Conservation (phyloP, 2,329 filamentous ascomycete species). For the Lithohypha guttulata region DNA sequence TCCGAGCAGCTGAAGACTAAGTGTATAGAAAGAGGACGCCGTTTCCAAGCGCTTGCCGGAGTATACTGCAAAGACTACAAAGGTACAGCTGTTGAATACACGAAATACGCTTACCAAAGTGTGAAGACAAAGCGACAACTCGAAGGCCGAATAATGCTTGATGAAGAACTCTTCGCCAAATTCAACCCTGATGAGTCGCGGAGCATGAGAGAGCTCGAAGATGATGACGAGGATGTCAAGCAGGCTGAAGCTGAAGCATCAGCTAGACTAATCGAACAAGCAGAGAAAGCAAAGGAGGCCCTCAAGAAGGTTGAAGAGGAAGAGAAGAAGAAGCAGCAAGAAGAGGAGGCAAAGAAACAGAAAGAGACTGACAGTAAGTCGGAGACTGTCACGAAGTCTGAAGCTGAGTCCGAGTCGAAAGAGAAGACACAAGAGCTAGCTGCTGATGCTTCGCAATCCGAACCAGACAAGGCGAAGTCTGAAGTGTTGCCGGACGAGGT, state of each 20-base stretch:
- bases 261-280: background rate
- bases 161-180: slow-evolving; percentile 7
- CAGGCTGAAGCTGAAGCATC: slow-evolving; percentile 1
- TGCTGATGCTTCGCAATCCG: background rate
- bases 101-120: slow-evolving; percentile 4
- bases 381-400: too few relatives aligned
- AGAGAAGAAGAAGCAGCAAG: slow-evolving; percentile 6
- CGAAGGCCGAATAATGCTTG: slow-evolving; percentile 7
- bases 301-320: slow-evolving; percentile 6
- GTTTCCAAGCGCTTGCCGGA: slow-evolving; percentile 12
- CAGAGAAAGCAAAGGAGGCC: slow-evolving; percentile 2
- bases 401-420: background rate
- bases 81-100: slow-evolving; percentile 10
- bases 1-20: slow-evolving; percentile 10
- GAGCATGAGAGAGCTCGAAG: slow-evolving; percentile 2
- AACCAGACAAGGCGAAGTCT: background rate
- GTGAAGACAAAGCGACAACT: slow-evolving; percentile 6
- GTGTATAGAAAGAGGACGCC: slow-evolving; percentile 10
- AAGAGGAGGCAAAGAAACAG: slow-evolving; percentile 2
- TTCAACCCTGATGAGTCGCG: slow-evolving; percentile 7
- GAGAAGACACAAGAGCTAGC: background rate
- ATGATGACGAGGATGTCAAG: slow-evolving; percentile 5
- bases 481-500: background rate
- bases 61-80: slow-evolving; percentile 12
- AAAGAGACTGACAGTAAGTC: background rate